A percentile compares a stretch with the other conserved stretches of the same genome.
phyloP scores from a whole-genome alignment of 2,329 filamentous ascomycete species.

The Cercospora zeina region DNA sequence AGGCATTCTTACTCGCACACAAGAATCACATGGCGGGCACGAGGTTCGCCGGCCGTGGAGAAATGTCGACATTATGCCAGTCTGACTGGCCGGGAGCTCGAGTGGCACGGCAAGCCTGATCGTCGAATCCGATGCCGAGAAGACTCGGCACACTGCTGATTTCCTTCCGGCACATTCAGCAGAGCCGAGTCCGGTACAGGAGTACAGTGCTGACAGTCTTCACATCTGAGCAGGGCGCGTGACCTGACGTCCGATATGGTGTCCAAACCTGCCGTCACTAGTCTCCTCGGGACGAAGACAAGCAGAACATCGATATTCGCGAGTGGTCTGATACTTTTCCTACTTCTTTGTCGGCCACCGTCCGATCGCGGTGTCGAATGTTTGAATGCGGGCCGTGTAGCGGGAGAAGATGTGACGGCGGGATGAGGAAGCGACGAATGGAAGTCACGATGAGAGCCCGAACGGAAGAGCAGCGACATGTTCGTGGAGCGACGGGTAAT shows the following conservation, averaged over 20 bases:
- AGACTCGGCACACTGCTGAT: not conserved
- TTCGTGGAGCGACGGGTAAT: not conserved
- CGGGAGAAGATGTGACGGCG: not conserved
- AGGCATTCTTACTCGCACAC: slow-evolving; percentile 13
- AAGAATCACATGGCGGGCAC: slow-evolving; percentile 14
- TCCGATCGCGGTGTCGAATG: not conserved
- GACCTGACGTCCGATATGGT: not conserved
- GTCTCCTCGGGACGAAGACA: not conserved
- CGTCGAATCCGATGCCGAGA: slow-evolving; percentile 5
- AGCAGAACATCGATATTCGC: not conserved
- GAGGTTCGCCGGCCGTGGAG: slow-evolving; percentile 8
- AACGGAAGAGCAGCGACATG: not conserved
- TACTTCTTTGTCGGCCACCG: not conserved
- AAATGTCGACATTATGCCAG: not conserved
- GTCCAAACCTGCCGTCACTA: not conserved
- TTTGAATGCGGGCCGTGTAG: not conserved
- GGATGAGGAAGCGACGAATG: not conserved
- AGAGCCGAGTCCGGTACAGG: slow-evolving; percentile 5
- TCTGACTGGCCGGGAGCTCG: slow-evolving; percentile 5
- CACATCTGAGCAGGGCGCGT: not conserved
- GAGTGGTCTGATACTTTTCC: not conserved
- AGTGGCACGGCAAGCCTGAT: slow-evolving; percentile 4
- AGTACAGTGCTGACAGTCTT: slow-evolving; percentile 3
- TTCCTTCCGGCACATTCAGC: slow-evolving; percentile 5
- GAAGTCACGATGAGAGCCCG: not conserved